These are phyloP conservation scores for Cercospora sp. DNA, from an alignment of 2,329 filamentous ascomycete species.

Conservation along the genomic window DNA sequence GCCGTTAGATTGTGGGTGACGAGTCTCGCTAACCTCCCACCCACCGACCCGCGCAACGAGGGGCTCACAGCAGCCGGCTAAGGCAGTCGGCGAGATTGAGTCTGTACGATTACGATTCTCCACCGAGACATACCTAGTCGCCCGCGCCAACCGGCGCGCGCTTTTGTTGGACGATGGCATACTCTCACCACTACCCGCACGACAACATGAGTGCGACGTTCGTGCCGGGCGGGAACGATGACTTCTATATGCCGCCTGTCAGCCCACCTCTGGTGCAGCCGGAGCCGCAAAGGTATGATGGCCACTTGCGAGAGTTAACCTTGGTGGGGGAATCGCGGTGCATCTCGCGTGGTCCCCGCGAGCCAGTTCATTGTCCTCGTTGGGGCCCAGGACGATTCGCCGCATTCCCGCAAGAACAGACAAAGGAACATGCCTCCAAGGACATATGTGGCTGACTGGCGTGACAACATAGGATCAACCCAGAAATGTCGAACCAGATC, in stretches of 20 bases:
- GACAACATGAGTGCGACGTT: conserved; percentile 60
- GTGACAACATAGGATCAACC: conserved; percentile 30
- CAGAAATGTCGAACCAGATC: conserved; percentile 95
- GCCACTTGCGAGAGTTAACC: neutral
- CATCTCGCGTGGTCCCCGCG: neutral
- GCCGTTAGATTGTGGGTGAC: conserved; percentile 13
- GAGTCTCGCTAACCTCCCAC: neutral
- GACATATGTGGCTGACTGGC: conserved; percentile 1
- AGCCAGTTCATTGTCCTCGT: neutral
- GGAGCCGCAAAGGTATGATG: conserved; percentile 64
- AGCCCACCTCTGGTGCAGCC: conserved; percentile 66
- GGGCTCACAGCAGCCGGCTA: neutral
- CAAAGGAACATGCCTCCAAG: neutral
- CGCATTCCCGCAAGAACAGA: neutral
- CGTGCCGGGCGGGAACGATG: conserved; percentile 66
- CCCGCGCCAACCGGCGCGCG: neutral
- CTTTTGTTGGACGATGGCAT: conserved; percentile 21
- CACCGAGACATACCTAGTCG: neutral
- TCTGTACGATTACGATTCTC: neutral
- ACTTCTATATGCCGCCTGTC: conserved; percentile 62
- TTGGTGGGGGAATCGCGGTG: neutral
- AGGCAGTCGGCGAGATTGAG: conserved; percentile 2
- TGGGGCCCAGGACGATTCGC: neutral
- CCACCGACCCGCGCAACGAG: neutral
- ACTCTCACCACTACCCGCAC: conserved; percentile 17